Conservation (phyloP, 208 protist species). For the Acanthamoeba culbertsoni region DNA sequence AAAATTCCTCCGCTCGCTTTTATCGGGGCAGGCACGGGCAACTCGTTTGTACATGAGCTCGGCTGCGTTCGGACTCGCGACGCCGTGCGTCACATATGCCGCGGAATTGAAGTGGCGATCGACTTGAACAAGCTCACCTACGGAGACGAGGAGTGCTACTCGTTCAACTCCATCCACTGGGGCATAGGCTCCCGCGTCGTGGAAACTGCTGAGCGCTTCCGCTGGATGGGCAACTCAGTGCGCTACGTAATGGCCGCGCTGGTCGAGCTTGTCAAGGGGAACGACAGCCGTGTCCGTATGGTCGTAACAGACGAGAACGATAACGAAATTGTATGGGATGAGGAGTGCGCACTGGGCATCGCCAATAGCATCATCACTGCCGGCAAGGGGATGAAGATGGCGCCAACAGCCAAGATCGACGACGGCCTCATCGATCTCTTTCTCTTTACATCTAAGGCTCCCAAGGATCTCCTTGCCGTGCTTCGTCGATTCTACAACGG, state of each 20-base stretch:
- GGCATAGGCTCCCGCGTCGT: not conserved
- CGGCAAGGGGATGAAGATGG: constrained; percentile 47
- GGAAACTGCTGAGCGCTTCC: not conserved
- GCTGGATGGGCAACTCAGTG: constrained; percentile 13
- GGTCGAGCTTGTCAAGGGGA: constrained; percentile 28
- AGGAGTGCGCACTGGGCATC: constrained; percentile 8
- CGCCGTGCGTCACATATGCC: not conserved
- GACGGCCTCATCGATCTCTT: constrained; percentile 35
- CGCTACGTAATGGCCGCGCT: constrained; percentile 9
- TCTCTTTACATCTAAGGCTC: not conserved
- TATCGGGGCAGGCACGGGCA: constrained; percentile 44
- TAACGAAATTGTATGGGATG: not conserved
- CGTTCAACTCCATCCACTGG: constrained; percentile 57
- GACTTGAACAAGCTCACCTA: constrained; percentile 15
- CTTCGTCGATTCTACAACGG: constrained; percentile 3
- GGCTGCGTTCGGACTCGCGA: not conserved
- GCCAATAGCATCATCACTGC: constrained; percentile 51
- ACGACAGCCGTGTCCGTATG: not conserved
- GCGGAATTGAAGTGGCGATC: not conserved
- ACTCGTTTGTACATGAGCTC: constrained; percentile 48
- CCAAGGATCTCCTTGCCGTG: not conserved
- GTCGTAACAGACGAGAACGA: constrained; percentile 13
- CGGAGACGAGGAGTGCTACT: constrained; percentile 41
- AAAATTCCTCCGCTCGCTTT: not conserved
- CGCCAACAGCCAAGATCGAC: constrained; percentile 18